These are phyloP conservation scores for Debaryomyces udenii DNA, from an alignment of 1,139 yeast genomes.

Conservation along the genomic window DNA sequence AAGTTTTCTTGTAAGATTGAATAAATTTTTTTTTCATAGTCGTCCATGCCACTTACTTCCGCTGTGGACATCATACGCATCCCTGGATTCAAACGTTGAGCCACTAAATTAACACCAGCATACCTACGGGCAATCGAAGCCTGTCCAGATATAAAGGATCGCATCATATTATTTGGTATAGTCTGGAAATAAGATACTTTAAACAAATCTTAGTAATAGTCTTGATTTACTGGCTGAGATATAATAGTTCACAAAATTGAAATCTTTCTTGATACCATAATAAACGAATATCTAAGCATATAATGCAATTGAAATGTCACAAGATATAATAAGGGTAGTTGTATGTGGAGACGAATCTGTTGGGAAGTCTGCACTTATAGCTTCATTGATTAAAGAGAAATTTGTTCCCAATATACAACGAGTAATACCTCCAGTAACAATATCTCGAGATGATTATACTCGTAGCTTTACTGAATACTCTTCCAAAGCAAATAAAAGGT, in stretches of 20 bases:
- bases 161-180: not conserved
- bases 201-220: slow-evolving; percentile 4
- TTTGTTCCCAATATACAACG: slow-evolving; percentile 76
- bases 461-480: slow-evolving; percentile 30
- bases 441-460: slow-evolving; percentile 48
- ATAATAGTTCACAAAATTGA: slow-evolving; percentile 6
- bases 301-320: slow-evolving; percentile 29
- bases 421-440: slow-evolving; percentile 80
- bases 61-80: slow-evolving; percentile 10
- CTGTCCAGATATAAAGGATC: not conserved
- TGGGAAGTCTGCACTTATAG: slow-evolving; percentile 77
- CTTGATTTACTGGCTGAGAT: slow-evolving; percentile 6
- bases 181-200: not conserved
- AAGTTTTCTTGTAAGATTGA: slow-evolving; percentile 57
- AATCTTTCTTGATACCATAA: not conserved
- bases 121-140: not conserved
- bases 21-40: slow-evolving; percentile 69
- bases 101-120: not conserved
- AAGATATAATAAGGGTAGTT: slow-evolving; percentile 69
- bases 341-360: slow-evolving; percentile 97
- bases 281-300: not conserved
- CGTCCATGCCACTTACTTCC: slow-evolving; percentile 44
- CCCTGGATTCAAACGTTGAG: not conserved
- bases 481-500: slow-evolving; percentile 1
- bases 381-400: slow-evolving; percentile 78